Evolutionary conservation across 495 filamentous ascomycete species (phyloP).

Genomic region (Chaetomium tenue): DNA sequence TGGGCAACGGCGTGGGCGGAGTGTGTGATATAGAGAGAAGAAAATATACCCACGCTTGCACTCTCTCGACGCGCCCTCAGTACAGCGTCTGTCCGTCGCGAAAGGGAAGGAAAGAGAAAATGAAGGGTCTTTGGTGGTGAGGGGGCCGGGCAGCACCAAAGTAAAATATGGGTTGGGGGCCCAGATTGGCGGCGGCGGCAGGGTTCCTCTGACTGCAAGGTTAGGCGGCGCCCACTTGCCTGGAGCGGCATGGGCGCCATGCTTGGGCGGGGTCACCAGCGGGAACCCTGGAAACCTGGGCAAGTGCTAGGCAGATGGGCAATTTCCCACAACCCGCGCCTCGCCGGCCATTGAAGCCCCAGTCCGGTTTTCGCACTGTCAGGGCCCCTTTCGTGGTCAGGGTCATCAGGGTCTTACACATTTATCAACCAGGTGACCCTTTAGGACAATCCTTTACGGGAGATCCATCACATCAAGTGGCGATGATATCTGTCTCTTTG

Average conservation of each 20-base stretch:
- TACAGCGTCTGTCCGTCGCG: slow-evolving; percentile 24
- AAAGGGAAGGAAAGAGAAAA: slow-evolving; percentile 12
- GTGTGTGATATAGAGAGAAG: not conserved
- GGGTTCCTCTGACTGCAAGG: slow-evolving; percentile 15
- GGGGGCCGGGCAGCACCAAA: slow-evolving; percentile 20
- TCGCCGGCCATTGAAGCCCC: not conserved
- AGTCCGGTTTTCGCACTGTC: slow-evolving; percentile 12
- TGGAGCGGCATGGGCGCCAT: slow-evolving; percentile 18
- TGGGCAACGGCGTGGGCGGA: slow-evolving; percentile 3
- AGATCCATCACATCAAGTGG: slow-evolving; percentile 21
- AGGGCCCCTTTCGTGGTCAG: not conserved
- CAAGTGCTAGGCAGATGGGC: slow-evolving; percentile 13
- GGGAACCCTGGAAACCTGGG: slow-evolving; percentile 20
- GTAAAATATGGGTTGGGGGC: slow-evolving; percentile 28
- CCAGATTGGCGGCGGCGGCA: slow-evolving; percentile 20
- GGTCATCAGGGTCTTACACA: not conserved
- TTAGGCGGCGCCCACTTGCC: slow-evolving; percentile 19
- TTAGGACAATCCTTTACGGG: slow-evolving; percentile 11
- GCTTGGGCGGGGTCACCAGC: slow-evolving; percentile 16
- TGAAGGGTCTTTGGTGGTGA: slow-evolving; percentile 25
- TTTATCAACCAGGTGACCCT: slow-evolving; percentile 17
- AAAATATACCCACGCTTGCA: slow-evolving; percentile 11
- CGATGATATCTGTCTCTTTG: slow-evolving; percentile 6
- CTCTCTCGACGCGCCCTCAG: slow-evolving; percentile 20
- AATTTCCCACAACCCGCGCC: slow-evolving; percentile 19